Base-by-base conservation (phyloP, 805 yeast genomes). In the Lachancea sp. region DNA sequence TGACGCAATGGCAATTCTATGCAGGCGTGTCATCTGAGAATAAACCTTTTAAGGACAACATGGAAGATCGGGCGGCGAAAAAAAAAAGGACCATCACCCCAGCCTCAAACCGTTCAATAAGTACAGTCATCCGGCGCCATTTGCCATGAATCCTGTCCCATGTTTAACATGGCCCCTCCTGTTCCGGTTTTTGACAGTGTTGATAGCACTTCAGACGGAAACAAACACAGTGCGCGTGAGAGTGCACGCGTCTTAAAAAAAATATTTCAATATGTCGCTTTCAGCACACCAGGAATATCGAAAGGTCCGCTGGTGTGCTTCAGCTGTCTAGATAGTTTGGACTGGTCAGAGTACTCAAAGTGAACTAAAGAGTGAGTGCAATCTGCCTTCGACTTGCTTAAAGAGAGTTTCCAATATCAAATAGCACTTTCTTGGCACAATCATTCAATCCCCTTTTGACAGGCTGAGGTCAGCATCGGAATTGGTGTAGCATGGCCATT, bases 401-500 rank as follows among this genome's bases (percentile, higher is more conserved):
- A 11, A 11, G 31, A 29, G 11, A 11, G 31, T 29, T 29, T 29
- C 11, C 5, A 29, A 7, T 13, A 13, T 13, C 11, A 13, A 11
- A 11, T 3, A 29, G 31, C 31, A 3, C 6, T 29, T 13, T 13
- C 31, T 29, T 29, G 5, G 4, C 15, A 12, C 15, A 11, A 11
- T 7, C 11, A 12, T 29, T 13, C 31, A 32, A 32, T 32, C 35
- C 19, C n/a, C 19, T 15, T 15, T 32, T 17, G 18, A 32, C 35
- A 11, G n/a, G 3, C 15, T 16, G 18, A 16, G 19, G 35, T 16
- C 6, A 29, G 36, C 13, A 16, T 13, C 18, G 27, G 27, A 25
- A 40, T 17, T 10, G 36, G 17, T 11, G 43, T 19, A 33, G 43
- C 31, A 40, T 40, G 43, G 43, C 35, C 6, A 20, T 40, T 16